Percentiles rank a stretch among this genome's conserved stretches.
Conservation (phyloP, 148 eudicot genomes). For the Dysphania ambrosioides region DNA sequence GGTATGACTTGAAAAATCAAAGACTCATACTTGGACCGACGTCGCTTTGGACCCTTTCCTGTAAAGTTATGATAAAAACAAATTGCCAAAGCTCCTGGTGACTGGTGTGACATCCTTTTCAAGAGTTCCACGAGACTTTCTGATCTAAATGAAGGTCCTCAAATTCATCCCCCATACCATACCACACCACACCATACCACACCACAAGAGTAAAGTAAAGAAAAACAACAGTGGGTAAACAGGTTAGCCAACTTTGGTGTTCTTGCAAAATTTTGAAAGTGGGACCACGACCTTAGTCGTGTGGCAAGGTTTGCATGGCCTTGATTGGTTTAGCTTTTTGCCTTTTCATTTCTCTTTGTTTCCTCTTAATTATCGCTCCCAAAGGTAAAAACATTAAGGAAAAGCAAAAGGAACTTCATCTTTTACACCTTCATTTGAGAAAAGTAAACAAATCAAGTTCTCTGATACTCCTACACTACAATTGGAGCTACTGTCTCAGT, state of each 20-base stretch:
- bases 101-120: conserved; percentile 1
- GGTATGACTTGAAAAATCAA: conserved; percentile 15
- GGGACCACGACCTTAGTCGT: no score
- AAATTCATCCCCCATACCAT: conserved; percentile 2
- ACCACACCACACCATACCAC: no score
- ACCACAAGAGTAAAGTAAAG: no score
- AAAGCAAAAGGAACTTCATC: background rate
- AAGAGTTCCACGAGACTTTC: background rate
- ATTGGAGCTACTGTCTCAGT: conserved; percentile 29
- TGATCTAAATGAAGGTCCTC: background rate
- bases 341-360: no score
- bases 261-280: no score
- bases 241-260: background rate
- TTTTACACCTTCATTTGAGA: conserved; percentile 10
- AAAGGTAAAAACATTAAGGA: background rate
- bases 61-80: no score
- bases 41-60: conserved; percentile 5
- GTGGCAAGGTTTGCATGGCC: no score
- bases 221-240: background rate
- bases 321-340: no score
- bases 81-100: background rate
- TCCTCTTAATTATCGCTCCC: no score
- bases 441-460: background rate
- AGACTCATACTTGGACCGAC: background rate
- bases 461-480: conserved; percentile 10